Percentiles rank a stretch among this genome's conserved stretches.
Conservation (phyloP, 768 basidiomycete species). For the Sarcodon aspratus region DNA sequence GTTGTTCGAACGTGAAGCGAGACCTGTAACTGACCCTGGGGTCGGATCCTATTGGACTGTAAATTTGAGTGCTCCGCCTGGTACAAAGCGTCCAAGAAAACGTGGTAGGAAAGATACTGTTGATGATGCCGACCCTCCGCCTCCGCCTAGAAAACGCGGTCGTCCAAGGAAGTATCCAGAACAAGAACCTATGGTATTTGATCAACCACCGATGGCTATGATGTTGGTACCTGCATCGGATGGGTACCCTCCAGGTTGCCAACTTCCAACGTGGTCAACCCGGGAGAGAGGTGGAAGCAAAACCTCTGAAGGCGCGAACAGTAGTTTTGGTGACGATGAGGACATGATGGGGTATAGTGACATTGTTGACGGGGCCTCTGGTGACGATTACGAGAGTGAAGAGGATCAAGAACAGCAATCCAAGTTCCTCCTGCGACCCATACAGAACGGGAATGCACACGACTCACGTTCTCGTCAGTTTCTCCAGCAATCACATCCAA, state of each 20-base stretch:
- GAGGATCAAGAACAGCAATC: background rate
- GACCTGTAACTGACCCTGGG: constrained; percentile 76
- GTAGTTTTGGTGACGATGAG: background rate
- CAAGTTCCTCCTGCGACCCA: background rate
- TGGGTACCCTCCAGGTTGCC: background rate
- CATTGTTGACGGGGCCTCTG: background rate
- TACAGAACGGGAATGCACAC: background rate
- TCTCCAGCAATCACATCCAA: background rate
- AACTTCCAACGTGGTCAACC: background rate
- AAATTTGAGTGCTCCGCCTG: constrained; percentile 76
- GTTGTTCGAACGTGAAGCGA: constrained; percentile 70
- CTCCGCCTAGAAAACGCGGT: background rate
- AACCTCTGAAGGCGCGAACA: background rate
- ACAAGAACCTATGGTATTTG: background rate
- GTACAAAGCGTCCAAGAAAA: constrained; percentile 78
- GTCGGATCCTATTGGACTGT: constrained; percentile 89
- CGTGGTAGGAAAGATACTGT: constrained; percentile 46
- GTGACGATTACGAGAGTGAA: background rate
- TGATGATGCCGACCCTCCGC: constrained; percentile 7
- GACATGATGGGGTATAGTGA: background rate
- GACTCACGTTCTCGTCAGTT: background rate
- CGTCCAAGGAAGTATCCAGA: background rate
- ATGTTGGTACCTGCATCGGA: background rate
- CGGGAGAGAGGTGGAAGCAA: background rate
- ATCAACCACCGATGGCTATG: background rate